Evolutionary conservation across 2,329 filamentous ascomycete species (phyloP).

Genomic region (Exophiala spinifera): DNA sequence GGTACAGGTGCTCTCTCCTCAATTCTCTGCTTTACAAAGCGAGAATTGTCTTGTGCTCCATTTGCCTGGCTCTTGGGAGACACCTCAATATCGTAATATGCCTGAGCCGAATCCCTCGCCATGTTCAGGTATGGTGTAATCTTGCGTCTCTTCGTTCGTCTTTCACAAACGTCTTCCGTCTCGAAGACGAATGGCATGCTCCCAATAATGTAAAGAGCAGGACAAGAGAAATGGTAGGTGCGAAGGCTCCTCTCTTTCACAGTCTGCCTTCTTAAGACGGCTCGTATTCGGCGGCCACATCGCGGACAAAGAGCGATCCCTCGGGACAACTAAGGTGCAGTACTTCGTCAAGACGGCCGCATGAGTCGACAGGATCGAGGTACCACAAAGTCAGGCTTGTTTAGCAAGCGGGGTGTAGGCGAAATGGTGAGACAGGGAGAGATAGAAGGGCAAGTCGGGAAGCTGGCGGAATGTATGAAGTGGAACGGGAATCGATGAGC

Average conservation of each 20-base stretch:
- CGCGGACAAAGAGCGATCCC: not conserved
- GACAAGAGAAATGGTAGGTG: not conserved
- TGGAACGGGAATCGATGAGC: too few relatives aligned
- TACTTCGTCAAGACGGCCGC: too few relatives aligned
- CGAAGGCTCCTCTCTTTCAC: not conserved
- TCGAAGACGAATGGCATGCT: constrained; percentile 29
- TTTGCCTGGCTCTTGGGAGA: not conserved
- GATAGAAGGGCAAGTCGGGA: not conserved
- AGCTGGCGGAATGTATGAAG: too few relatives aligned
- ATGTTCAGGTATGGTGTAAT: constrained; percentile 11
- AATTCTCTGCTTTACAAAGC: not conserved
- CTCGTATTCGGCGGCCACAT: constrained; percentile 2
- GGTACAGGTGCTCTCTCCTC: not conserved
- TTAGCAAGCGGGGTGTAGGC: too few relatives aligned
- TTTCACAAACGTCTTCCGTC: constrained; percentile 3
- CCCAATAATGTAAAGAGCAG: constrained; percentile 1
- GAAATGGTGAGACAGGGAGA: not conserved
- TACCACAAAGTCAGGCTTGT: not conserved
- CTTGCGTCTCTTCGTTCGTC: constrained; percentile 26
- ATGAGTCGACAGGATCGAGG: too few relatives aligned
- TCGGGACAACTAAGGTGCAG: too few relatives aligned
- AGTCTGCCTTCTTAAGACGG: constrained; percentile 1
- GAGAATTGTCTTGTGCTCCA: not conserved
- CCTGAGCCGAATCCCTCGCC: constrained; percentile 15
- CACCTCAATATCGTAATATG: constrained; percentile 6